Percentiles rank a stretch among this genome's conserved stretches.
Conservation (phyloP, 306 rosid species). For the Geum urbanum region DNA sequence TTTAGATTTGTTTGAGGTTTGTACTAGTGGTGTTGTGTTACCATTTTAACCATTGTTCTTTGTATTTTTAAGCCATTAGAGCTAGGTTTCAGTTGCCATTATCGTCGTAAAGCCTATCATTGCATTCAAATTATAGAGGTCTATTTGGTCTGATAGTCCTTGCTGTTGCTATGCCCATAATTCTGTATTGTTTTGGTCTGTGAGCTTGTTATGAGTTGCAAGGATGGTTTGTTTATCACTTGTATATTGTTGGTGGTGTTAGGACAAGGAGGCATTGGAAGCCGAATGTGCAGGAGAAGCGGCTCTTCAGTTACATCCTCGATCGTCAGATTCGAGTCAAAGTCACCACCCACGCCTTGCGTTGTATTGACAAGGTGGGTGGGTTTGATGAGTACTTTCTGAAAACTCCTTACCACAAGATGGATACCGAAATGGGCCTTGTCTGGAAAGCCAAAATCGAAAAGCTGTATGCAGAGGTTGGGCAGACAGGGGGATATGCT, state of each 20-base stretch:
- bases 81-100: not conserved
- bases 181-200: slow-evolving; percentile 3
- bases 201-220: not conserved
- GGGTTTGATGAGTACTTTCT: slow-evolving; percentile 93
- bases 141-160: not conserved
- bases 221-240: not conserved
- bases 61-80: not conserved
- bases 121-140: not conserved
- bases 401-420: slow-evolving; percentile 82
- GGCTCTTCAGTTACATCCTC: slow-evolving; percentile 84
- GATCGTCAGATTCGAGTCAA: slow-evolving; percentile 84
- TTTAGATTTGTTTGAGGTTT: not conserved
- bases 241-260: slow-evolving; percentile 24
- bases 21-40: not conserved
- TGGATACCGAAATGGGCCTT: slow-evolving; percentile 89
- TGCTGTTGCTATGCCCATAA: not conserved
- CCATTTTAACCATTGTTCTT: not conserved
- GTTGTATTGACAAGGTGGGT: slow-evolving; percentile 92
- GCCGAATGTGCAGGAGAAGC: slow-evolving; percentile 88
- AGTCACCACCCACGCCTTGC: slow-evolving; percentile 86
- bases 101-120: not conserved
- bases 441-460: slow-evolving; percentile 89
- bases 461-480: slow-evolving; percentile 65
- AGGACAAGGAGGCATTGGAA: slow-evolving; percentile 91
- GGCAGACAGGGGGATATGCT: slow-evolving; percentile 53